Percentiles rank a stretch among this genome's conserved stretches.
phyloP scores from a whole-genome alignment of 2,329 filamentous ascomycete genomes.

The Ilyonectria mors-panacis region DNA sequence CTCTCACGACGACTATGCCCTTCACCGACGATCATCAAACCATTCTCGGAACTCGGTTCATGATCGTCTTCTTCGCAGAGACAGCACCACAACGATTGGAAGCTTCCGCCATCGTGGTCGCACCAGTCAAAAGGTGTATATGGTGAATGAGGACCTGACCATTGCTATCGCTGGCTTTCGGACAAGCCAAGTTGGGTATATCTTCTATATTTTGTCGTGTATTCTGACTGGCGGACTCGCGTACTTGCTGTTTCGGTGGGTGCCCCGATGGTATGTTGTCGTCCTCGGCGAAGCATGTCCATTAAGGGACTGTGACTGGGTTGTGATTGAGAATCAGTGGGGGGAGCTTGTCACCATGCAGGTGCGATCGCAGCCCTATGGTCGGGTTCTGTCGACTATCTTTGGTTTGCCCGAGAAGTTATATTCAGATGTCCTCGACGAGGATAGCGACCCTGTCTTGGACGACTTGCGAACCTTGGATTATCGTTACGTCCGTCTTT shows the following conservation, averaged over 20 bases:
- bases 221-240: constrained; percentile 80
- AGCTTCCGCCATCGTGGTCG: constrained; percentile 76
- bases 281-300: constrained; percentile 79
- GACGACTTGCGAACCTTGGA: constrained; percentile 83
- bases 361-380: constrained; percentile 70
- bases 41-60: constrained; percentile 70
- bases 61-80: constrained; percentile 78
- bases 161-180: constrained; percentile 94
- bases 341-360: constrained; percentile 87
- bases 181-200: constrained; percentile 79
- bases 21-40: constrained; percentile 75
- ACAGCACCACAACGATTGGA: constrained; percentile 78
- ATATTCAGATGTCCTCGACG: constrained; percentile 67
- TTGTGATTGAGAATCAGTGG: constrained; percentile 98
- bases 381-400: constrained; percentile 70
- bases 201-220: constrained; percentile 80
- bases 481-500: constrained; percentile 95
- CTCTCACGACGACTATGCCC: constrained; percentile 62
- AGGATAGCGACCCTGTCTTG: constrained; percentile 81
- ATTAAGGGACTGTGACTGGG: constrained; percentile 86
- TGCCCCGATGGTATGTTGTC: constrained; percentile 88
- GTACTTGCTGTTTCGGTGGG: constrained; percentile 90
- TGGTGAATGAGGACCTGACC: constrained; percentile 92
- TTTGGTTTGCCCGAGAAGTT: constrained; percentile 79
- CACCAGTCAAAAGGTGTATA: constrained; percentile 91